Base-by-base conservation (phyloP, 495 filamentous ascomycete species). In the Aspergillus panamensis region DNA sequence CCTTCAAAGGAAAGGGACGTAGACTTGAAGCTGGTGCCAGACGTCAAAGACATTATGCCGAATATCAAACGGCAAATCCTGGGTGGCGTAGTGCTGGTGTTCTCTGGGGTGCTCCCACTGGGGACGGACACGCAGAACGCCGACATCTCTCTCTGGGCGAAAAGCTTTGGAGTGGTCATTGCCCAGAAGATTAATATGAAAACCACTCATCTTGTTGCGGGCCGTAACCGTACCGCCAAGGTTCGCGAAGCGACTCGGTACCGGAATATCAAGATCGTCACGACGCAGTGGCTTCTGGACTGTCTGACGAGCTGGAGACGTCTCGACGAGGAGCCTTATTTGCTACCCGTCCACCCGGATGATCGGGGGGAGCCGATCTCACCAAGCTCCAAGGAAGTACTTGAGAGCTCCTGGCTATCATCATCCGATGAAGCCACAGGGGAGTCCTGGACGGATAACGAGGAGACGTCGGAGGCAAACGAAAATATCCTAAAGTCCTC, bases 31-130 rank as follows among this genome's bases (percentile, higher is more conserved):
- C 71, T 85, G 43, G 86, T 97, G 6, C 94, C 94, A 0, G 92
- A 97, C 68, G 83, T 96, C 47, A 92, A 91, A 60, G 72, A 77
- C 10, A 83, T 96, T 9, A 88, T 99, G 77, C 87, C 90, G 14
- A 66, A 70, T 30, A 83, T 97, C 65, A 97, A 97, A 70, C 68
- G 73, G 1, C 73, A 77, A 21, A 84, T 92, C 9, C 84, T 98
- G 2, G 79, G 74, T 0, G 86, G 83, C 14, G 83, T 84, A 20
- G 80, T 82, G 6, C 75, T 98, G 33, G 91, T 94, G 5, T 87
- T 97, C 60, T 96, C 94, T 0, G 94, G 95, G 6, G 84, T 98
- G 6, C 82, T 97, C 9, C 92, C 92, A 16, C 68, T 94, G 6
- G 86, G 86, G 6, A 79, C 87, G n/a, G 85, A 95, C 60, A 82